Conservation (phyloP, 371 early-diverging fungal genomes). For the Fennellomyces sp. region DNA sequence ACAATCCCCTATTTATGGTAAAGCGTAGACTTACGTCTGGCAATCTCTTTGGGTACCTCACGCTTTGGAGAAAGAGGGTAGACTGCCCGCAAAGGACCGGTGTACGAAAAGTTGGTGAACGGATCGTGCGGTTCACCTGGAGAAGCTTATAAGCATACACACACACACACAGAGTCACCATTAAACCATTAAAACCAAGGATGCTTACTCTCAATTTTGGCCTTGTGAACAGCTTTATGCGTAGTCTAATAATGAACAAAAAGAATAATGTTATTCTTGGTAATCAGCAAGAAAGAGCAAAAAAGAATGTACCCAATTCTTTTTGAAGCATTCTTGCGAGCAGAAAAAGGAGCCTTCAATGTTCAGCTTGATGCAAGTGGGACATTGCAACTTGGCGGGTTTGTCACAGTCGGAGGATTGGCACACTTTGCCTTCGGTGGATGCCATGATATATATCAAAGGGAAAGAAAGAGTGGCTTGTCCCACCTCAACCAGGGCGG, state of each 20-base stretch:
- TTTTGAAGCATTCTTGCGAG: constrained; percentile 56
- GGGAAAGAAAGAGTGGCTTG: not conserved
- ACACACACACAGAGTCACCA: too few species aligned
- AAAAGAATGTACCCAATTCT: constrained; percentile 12
- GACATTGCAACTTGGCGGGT: constrained; percentile 85
- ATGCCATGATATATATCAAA: not conserved
- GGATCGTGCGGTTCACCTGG: constrained; percentile 50
- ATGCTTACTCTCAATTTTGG: constrained; percentile 37
- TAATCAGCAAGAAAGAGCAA: not conserved
- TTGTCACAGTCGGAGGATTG: constrained; percentile 69
- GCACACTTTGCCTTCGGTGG: constrained; percentile 45
- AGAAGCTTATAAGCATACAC: too few species aligned
- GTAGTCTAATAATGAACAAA: not conserved
- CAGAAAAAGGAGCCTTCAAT: constrained; percentile 84
- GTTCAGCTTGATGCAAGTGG: constrained; percentile 83
- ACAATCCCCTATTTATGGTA: not conserved
- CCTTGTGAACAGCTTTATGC: constrained; percentile 49
- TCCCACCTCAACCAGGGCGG: not conserved
- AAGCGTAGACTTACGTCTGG: constrained; percentile 49
- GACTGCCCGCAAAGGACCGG: constrained; percentile 81
- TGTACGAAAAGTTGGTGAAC: constrained; percentile 69
- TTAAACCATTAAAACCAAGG: too few species aligned
- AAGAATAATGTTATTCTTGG: not conserved
- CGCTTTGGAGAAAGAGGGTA: constrained; percentile 88
- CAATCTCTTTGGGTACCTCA: constrained; percentile 78